Conservation (phyloP, 306 rosid species). For the Carpinus fangiana region DNA sequence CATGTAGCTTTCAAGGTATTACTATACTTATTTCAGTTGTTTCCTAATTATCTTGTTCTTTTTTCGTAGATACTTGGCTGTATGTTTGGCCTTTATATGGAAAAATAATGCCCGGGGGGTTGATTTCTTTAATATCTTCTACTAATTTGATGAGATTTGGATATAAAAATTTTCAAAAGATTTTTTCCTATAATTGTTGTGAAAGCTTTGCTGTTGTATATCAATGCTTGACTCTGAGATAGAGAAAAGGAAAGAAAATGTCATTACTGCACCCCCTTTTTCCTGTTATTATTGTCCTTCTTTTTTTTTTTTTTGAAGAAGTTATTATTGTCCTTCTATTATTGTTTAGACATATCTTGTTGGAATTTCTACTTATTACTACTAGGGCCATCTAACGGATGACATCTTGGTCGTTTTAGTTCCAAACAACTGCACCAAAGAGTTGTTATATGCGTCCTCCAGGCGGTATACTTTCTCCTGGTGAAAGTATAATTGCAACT, state of each 20-base stretch:
- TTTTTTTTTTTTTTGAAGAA: no score
- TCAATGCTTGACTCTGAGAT: background rate
- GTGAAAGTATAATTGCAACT: slow-evolving; percentile 75
- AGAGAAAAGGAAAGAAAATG: background rate
- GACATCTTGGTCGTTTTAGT: slow-evolving; percentile 48
- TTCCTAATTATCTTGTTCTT: slow-evolving; percentile 11
- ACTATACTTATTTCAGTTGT: slow-evolving; percentile 20
- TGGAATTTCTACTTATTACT: slow-evolving; percentile 6
- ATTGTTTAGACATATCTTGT: background rate
- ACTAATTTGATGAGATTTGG: slow-evolving; percentile 7
- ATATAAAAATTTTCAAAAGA: background rate
- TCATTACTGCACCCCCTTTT: background rate
- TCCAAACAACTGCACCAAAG: slow-evolving; percentile 96
- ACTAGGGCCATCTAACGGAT: slow-evolving; percentile 21
- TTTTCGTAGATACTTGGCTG: slow-evolving; percentile 5
- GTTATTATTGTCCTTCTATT: background rate
- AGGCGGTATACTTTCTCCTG: slow-evolving; percentile 81
- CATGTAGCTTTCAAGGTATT: slow-evolving; percentile 87
- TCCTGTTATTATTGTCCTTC: background rate
- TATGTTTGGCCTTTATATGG: slow-evolving; percentile 12
- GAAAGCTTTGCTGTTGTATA: slow-evolving; percentile 13
- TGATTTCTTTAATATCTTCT: slow-evolving; percentile 16
- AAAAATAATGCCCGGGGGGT: slow-evolving; percentile 14
- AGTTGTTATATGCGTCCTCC: slow-evolving; percentile 97
- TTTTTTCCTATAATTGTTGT: background rate